Conservation (phyloP, 164 flowering plant species). For the Chimonanthus salicifolius region DNA sequence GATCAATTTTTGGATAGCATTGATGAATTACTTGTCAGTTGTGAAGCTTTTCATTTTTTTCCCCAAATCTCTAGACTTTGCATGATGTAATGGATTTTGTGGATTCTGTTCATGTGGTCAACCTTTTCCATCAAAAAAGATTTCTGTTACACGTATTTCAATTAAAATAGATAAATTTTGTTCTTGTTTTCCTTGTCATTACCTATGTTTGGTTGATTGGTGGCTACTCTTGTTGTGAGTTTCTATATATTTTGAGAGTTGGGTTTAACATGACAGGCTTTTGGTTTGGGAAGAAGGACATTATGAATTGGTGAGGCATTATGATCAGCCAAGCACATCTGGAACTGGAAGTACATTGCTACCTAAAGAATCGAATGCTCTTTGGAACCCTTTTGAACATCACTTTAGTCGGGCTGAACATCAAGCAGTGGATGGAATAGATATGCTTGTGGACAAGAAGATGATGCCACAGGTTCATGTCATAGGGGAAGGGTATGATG, state of each 20-base stretch:
- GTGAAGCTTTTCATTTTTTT: too few relatives aligned
- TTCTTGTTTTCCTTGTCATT: not conserved
- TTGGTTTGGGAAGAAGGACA: conserved; percentile 88
- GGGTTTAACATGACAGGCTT: conserved; percentile 40
- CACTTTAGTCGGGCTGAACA: conserved; percentile 19
- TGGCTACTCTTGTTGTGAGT: not conserved
- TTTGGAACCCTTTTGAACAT: conserved; percentile 23
- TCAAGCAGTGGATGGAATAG: conserved; percentile 30
- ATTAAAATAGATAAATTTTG: not conserved
- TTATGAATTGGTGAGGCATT: conserved; percentile 29
- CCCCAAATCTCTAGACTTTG: too few relatives aligned
- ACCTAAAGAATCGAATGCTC: conserved; percentile 36
- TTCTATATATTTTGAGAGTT: conserved; percentile 7
- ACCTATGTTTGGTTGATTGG: not conserved
- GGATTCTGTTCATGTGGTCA: too few relatives aligned
- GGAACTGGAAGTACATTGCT: conserved; percentile 27
- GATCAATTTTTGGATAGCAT: too few relatives aligned
- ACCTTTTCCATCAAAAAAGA: too few relatives aligned
- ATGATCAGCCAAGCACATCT: conserved; percentile 17
- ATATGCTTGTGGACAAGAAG: conserved; percentile 52
- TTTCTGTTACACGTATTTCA: too few relatives aligned
- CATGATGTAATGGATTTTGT: too few relatives aligned
- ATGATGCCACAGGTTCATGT: conserved; percentile 54
- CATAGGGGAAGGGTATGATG: conserved; percentile 78
- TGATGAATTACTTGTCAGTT: too few relatives aligned